A percentile compares a stretch with the other conserved stretches of the same genome.
These are phyloP conservation scores for Brachypodium distachyon DNA, from an alignment of 202 grass and related monocot genomes.

Conservation along the genomic window DNA sequence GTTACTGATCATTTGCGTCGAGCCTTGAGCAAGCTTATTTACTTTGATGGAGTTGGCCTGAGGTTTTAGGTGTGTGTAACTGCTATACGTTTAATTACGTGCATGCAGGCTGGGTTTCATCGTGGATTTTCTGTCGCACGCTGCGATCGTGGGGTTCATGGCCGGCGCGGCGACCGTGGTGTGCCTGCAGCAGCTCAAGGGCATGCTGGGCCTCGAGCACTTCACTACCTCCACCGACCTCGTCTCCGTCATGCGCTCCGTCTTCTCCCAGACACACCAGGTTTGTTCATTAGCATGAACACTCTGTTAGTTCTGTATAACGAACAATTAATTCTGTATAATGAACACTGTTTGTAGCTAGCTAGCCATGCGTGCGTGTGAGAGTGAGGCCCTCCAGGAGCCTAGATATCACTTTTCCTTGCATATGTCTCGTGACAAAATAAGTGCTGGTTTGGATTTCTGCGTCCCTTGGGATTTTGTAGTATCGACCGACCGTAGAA, in stretches of 20 bases:
- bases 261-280: conserved; percentile 72
- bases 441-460: no score
- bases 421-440: no score
- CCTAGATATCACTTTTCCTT: background rate
- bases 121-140: conserved; percentile 81
- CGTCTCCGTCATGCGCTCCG: conserved; percentile 73
- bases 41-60: background rate
- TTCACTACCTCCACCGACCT: conserved; percentile 80
- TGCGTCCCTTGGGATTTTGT: no score
- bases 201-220: conserved; percentile 59
- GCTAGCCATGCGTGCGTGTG: no score
- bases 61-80: conserved; percentile 8
- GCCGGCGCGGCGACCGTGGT: conserved; percentile 83
- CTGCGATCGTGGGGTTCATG: conserved; percentile 90
- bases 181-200: conserved; percentile 91
- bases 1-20: background rate
- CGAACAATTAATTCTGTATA: no score
- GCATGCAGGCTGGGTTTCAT: conserved; percentile 61
- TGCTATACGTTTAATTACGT: background rate
- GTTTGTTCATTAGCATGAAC: no score
- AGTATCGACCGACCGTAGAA: no score
- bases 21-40: background rate
- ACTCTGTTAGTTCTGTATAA: no score
- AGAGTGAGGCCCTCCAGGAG: no score
- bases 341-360: no score